Conservation (phyloP, 2,329 filamentous ascomycete genomes). For the Paecilomyces sp. region DNA sequence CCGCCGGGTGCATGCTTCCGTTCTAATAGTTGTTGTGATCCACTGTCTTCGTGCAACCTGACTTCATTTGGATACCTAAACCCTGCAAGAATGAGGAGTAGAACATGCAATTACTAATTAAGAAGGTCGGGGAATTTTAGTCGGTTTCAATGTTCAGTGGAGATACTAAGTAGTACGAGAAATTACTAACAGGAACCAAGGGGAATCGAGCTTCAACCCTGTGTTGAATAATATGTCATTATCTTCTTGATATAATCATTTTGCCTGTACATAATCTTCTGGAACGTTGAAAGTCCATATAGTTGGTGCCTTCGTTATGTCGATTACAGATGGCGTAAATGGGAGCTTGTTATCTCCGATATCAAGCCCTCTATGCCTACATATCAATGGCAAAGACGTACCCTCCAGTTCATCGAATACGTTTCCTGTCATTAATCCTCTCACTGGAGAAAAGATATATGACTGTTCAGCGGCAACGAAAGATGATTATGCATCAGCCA, state of each 20-base stretch:
- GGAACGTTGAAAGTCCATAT: no score
- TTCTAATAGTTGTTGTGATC: no score
- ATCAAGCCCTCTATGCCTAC: neutral
- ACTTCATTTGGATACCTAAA: no score
- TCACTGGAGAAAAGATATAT: neutral
- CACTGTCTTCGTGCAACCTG: no score
- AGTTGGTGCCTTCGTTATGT: neutral
- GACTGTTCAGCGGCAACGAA: neutral
- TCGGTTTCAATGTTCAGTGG: neutral
- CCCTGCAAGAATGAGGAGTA: neutral
- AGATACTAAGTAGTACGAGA: neutral
- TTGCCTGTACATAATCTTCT: no score
- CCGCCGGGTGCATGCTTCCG: no score
- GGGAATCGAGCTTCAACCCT: neutral
- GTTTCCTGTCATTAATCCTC: neutral
- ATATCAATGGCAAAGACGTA: conserved; percentile 3
- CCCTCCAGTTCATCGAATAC: neutral
- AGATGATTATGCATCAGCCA: neutral
- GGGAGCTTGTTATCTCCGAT: neutral
- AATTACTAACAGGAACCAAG: neutral
- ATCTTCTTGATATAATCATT: neutral
- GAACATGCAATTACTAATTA: neutral
- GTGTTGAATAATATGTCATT: neutral
- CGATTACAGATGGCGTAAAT: neutral
- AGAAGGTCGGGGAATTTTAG: neutral